Evolutionary conservation across 1,284 basidiomycete species (phyloP), one percentile per base, ranked within the genome.

Genomic region (Trichosporon sp.): DNA sequence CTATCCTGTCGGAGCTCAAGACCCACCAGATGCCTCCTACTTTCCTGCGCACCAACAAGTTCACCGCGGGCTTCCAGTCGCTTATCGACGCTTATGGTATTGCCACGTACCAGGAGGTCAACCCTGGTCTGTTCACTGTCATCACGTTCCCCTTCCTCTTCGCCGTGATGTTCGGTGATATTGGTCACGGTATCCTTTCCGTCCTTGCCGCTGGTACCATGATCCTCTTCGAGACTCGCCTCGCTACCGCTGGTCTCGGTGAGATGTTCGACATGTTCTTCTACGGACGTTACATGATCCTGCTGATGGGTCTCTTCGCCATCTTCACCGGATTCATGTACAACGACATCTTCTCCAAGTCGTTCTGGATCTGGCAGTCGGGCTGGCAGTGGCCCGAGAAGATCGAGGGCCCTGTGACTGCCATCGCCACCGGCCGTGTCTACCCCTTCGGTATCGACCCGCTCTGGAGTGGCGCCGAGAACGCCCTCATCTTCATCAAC

Each of bases 81-180:
- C 95, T 99, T 83, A 97, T 99, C 88, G 96, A 99, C 84, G 91
- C 92, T 67, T 99, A 99, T 81, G 97, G 96, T 78, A 89, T 93
- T 66, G 93, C 95, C 12, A 90, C 89, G 1, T 99, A 99, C 83
- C 92, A 98, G 83, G 97, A 99, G 84, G 91, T 95, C 83, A 99
- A 99, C 81, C 96, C 97, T 11, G 97, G 96, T 74, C 85, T 99
- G 38, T 96, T 95, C 81, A 92, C 95, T 3, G 88, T 97, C 76
- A 88, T 95, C 79, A 96, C 94, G 1, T 98, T 98, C 88, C 97
- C 97, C 0, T 99, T 99, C 89, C 85, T 99, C 76, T 99, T 99
- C 77, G 96, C 95, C 12, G 93, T 98, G 85, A 99, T 99, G 96
- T 99, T 99, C 81, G 97, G 96, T 79, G 96, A 99, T 83, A 92